Evolutionary conservation across 148 eudicot genomes (phyloP), one percentile per base, ranked within the genome.

Genomic region (Chenopodium album): DNA sequence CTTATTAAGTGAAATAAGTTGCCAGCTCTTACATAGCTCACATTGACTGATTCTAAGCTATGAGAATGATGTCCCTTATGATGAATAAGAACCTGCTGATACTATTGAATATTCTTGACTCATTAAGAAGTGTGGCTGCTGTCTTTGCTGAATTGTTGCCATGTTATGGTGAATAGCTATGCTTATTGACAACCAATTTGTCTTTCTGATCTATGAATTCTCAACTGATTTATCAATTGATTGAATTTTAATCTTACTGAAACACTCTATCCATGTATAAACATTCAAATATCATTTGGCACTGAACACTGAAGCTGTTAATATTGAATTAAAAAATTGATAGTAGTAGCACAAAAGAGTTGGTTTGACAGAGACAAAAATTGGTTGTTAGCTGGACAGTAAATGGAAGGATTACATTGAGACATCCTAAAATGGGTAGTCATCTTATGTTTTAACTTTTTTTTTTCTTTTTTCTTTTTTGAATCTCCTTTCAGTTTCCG

Each of bases 401-500:
- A 73, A 13, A 22, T 46, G 76, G 32, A 73, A 47, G 23, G 22
- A 14, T 23, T 41, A 20, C 22, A 7, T 44, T 20, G 12, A 31
- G 75, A 71, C 14, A 19, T 71, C 22, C 23, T 22, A 71, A 20
- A 68, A 28, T 29, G 7, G 75, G 28, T 19, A 37, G 26, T 41
- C 48, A 52, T n/a, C 37, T 46, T 32, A 37, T 22, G 34, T 56
- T 63, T 71, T 17, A 71, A 32, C 29, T 41, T 22, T 26, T 47
- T 26, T 47, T 56, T 62, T 2, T 31, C 32, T 31, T 31, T 28
- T 44, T 14, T 34, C 32, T 60, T 66, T 37, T 37, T 37, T 77
- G 6, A 54, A 72, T 73, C 48, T 62, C 84, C 47, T 81, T 81
- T 71, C 91, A 96, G 99, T 81, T 92, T 92, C 79, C 88, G 88